Evolutionary conservation across 495 filamentous ascomycete species (phyloP), one percentile per base, ranked within the genome.

Genomic region (Hypoxylon crocopeplum): DNA sequence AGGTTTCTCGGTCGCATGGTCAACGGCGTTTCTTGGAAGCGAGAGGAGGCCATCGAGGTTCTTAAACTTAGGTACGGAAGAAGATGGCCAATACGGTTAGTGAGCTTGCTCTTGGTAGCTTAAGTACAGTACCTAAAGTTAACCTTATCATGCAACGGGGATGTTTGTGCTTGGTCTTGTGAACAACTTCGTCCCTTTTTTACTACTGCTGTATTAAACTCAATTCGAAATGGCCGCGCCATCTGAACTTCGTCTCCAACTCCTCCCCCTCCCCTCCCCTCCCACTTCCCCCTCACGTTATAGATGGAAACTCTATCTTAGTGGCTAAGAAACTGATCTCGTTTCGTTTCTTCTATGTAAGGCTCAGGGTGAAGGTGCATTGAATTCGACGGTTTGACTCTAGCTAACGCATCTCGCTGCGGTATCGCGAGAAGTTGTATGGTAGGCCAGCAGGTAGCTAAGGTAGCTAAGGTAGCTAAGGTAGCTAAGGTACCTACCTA

Each of bases 1-100:
- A n/a, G n/a, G n/a, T n/a, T n/a, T n/a, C n/a, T 54, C 40, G 56
- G 57, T 63, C 48, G 64, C 53, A 67, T 59, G 25, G 47, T 46
- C 32, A 39, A 52, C 34, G 62, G 62, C 62, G 62, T 65, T 49
- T 61, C n/a, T 44, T 41, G 46, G 56, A 54, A 45, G 38, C 30
- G 42, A n/a, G n/a, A n/a, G n/a, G n/a, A n/a, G n/a, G n/a, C n/a
- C n/a, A n/a, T n/a, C n/a, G n/a, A 47, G 45, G 33, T 46, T 42
- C 53, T 56, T 24, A 29, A 41, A 19, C 41, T n/a, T 15, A 30
- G 44, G 32, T 40, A 27, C 48, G 36, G 17, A 49, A 44, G 21
- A 37, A 45, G 0, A 27, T 27, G 24, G 50, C 50, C 27, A 49
- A 49, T 49, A 30, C 22, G 57, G 57, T 48, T 49, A 40, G 57